Evolutionary conservation across 2,329 filamentous ascomycete species (phyloP), one percentile per base, ranked within the genome.

Genomic region (Colletotrichum sojae): DNA sequence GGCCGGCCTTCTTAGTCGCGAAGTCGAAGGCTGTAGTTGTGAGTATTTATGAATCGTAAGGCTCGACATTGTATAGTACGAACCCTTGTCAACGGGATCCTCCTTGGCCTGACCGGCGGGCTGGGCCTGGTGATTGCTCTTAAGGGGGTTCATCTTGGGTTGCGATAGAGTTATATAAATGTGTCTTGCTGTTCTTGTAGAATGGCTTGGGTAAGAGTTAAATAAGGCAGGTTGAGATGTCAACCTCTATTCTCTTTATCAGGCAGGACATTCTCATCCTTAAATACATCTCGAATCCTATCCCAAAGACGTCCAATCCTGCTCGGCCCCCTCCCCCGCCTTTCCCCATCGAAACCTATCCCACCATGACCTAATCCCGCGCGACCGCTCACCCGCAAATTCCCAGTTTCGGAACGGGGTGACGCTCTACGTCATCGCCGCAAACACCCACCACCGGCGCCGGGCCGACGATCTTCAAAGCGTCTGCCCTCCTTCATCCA

Each of bases 1-100:
- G 73, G 61, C 81, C 81, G 1, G 75, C 72, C 75, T 81, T 81
- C 67, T 79, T 76, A 71, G 76, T 69, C 25, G 43, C 74, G 58
- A 73, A 71, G 53, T 69, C 72, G 46, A 80, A 77, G 31, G 73
- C 80, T 82, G 43, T 6, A 13, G 9, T 1, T 36, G 39, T 13
- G 15, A 15, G n/a, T 12, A 46, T 46, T 16, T 16, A 16, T 18
- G 9, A 46, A 46, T 3, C 2, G 4, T 1, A 6, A 5, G 5
- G 2, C 10, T 36, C 4, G 31, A 18, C 2, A 6, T 16, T 3
- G 15, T 10, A 22, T 3, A 20, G 15, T 16, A 57, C 73, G 22
- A 69, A 82, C 80, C 79, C 77, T 81, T 82, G 73, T 82, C 80
- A 2, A 77, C 72, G 67, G 80, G 81, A 71, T 83, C 81, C 36